Evolutionary conservation across 1,139 yeast species (phyloP), one percentile per base, ranked within the genome.

Genomic region (Geotrichum restrictum): DNA sequence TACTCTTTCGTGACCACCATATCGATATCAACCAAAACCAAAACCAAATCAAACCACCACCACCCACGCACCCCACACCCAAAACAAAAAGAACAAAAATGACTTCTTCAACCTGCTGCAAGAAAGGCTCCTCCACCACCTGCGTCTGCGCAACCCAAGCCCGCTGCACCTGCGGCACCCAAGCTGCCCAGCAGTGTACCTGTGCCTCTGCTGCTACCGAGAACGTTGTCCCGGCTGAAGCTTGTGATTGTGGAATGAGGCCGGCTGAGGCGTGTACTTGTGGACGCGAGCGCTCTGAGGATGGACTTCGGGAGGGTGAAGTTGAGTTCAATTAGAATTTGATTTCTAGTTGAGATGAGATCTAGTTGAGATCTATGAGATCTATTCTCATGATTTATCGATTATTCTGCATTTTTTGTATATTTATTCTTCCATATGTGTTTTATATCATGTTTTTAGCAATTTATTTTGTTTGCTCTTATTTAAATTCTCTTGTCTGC

Each of bases 191-290:
- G 56, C 63, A 68, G 45, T 72, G 75, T 63, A 64, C 58, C 62
- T 72, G 75, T 64, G 53, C 63, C 51, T 59, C 63, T 52, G 64
- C 75, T 19, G 56, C 65, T n/a, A 56, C 56, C 41, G 76, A 72
- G 62, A 72, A 72, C 60, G 60, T 62, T 14, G 58, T 59, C n/a
- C 47, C 14, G 13, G 13, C 64, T 41, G 57, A 62, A 22, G 51
- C 73, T 48, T 73, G 76, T 64, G 65, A 71, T 29, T 72, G 76
- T 54, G 76, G 76, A 32, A 69, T 62, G 70, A 66, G 75, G 54
- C 62, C 64, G 8, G 48, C 45, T 8, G 22, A 41, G 19, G 38
- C 39, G 6, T 72, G 75, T 68, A 72, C 73, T 53, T 72, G 75
- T 63, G 64, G 71, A 16, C 61, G 71, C 45, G 56, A 71, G 32